Base-by-base conservation (phyloP, 352 stramenopile genomes). In the Thraustochytrium sp. region DNA sequence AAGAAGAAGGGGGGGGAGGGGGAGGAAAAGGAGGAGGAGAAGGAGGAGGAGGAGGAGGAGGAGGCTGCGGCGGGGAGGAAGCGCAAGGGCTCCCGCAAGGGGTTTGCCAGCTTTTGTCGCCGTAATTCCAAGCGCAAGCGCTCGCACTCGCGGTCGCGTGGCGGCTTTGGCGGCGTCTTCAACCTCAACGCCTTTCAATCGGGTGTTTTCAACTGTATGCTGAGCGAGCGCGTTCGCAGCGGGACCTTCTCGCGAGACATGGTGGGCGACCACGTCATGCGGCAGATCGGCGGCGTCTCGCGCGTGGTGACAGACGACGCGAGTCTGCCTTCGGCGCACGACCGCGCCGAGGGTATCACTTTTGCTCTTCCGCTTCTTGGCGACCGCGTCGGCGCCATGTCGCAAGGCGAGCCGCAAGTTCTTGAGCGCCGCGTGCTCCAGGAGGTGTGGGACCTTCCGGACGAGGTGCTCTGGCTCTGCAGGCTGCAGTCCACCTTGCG, bases 121-220 rank as follows among this genome's bases (percentile, higher is more conserved):
- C n/a, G n/a, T n/a, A n/a, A n/a, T n/a, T n/a, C n/a, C n/a, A n/a
- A n/a, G n/a, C n/a, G n/a, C n/a, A 21, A 21, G 54, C 18, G 54
- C 5, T 5, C 21, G 5, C 5, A 63, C 5, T 21, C 5, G 36
- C 23, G 34, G n/a, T 36, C 3, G 23, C 40, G 40, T 13, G 31
- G 31, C 3, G 44, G 23, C 68, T 80, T 68, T 40, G 11, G 23
- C 18, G 63, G 11, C 5, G 44, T 37, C 21, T 80, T 80, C 42
- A 80, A 44, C n/a, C 37, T 80, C n/a, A 46, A 80, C 26, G 68
- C 68, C 5, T 80, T 80, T 26, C 68, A 80, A 75, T 44, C 44
- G 9, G 68, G 36, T 16, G 53, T 80, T 5, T 80, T 65, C 37
- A 80, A 80, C 44, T 64, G 16, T 23, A 55, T 80, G 13, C 13